These are phyloP conservation scores for Penicillium vulpinum DNA, from an alignment of 2,329 filamentous ascomycete species.

Conservation along the genomic window DNA sequence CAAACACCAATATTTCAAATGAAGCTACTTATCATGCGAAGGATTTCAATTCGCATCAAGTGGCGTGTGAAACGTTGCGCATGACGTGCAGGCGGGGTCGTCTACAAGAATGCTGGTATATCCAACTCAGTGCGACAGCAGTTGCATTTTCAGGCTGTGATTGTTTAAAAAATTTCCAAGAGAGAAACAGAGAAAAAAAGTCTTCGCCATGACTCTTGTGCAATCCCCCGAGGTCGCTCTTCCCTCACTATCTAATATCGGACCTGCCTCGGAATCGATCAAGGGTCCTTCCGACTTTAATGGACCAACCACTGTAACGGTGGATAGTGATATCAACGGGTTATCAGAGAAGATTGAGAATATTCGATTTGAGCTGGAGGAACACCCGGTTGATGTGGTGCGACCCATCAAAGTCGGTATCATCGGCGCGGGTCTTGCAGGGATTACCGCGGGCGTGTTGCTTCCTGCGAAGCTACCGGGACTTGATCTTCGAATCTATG, in stretches of 20 bases:
- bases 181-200: not conserved
- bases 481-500: conserved; percentile 64
- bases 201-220: conserved; percentile 16
- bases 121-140: not conserved
- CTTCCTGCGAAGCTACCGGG: conserved; percentile 69
- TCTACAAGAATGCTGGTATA: conserved; percentile 9
- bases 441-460: conserved; percentile 64
- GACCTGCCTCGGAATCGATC: conserved; percentile 8
- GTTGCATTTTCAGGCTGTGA: not conserved
- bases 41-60: not conserved
- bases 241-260: conserved; percentile 6
- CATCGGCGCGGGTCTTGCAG: conserved; percentile 64
- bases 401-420: conserved; percentile 57
- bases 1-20: not conserved
- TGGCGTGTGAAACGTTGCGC: conserved; percentile 16
- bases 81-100: conserved; percentile 19
- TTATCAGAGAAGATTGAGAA: conserved; percentile 6
- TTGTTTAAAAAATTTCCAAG: not conserved
- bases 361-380: conserved; percentile 38
- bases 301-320: conserved; percentile 7
- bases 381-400: conserved; percentile 52
- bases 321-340: conserved; percentile 8
- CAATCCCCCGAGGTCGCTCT: conserved; percentile 8
- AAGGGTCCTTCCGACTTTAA: conserved; percentile 10
- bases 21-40: not conserved